phyloP scores from a whole-genome alignment of 129 eudicot species.

The Mikania micrantha region DNA sequence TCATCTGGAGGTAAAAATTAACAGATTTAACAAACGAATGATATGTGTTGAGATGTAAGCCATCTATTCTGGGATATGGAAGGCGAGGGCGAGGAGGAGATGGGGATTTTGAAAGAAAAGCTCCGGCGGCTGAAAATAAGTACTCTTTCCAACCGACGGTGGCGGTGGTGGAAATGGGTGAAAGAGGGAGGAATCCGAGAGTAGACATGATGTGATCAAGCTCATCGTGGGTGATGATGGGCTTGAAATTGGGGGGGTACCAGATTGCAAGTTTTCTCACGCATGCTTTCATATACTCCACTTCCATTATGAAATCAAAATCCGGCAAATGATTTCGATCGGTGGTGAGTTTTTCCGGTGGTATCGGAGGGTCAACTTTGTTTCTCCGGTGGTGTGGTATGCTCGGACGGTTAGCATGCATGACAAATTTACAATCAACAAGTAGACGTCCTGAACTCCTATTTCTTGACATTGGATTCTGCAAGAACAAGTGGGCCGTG shows the following conservation, averaged over 20 bases:
- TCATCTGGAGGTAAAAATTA: slow-evolving; percentile 28
- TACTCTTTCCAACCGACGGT: slow-evolving; percentile 42
- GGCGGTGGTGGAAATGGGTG: background rate
- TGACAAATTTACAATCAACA: too few species aligned
- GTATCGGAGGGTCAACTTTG: slow-evolving; percentile 23
- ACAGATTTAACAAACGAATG: slow-evolving; percentile 31
- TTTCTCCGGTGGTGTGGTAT: background rate
- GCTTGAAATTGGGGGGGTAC: slow-evolving; percentile 47
- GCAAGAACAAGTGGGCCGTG: too few species aligned
- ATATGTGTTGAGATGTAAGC: slow-evolving; percentile 39
- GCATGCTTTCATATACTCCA: slow-evolving; percentile 27
- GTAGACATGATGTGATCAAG: slow-evolving; percentile 42
- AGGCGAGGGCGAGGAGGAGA: slow-evolving; percentile 40
- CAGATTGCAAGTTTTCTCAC: slow-evolving; percentile 45
- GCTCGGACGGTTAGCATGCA: slow-evolving; percentile 8
- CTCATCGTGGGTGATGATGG: slow-evolving; percentile 39
- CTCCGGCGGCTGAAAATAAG: slow-evolving; percentile 21
- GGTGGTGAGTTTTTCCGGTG: background rate
- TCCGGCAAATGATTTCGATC: background rate
- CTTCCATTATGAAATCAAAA: slow-evolving; percentile 4
- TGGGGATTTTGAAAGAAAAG: background rate
- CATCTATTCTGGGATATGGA: slow-evolving; percentile 47
- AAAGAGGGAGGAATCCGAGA: slow-evolving; percentile 34
- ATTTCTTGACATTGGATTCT: too few species aligned
- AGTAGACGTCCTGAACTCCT: too few species aligned